phyloP scores from a whole-genome alignment of 371 early-diverging fungal genomes.

The Mucor velutinosus region DNA sequence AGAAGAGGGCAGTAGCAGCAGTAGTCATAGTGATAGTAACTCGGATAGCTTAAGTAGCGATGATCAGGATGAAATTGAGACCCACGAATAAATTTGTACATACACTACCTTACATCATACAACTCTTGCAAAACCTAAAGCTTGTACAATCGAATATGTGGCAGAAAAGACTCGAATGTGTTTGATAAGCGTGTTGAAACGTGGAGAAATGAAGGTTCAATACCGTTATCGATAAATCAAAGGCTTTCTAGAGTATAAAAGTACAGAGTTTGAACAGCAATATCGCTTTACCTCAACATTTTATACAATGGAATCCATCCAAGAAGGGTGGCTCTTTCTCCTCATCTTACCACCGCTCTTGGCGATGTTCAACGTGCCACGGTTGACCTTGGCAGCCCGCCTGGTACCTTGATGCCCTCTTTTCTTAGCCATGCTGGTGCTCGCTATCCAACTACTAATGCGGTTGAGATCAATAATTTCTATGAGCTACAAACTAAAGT shows the following conservation, averaged over 20 bases:
- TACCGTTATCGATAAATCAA: too few species aligned
- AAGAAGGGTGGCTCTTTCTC: conserved; percentile 25
- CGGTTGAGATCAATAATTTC: conserved; percentile 24
- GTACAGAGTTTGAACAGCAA: neutral
- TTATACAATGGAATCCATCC: neutral
- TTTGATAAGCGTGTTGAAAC: too few species aligned
- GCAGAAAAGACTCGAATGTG: too few species aligned
- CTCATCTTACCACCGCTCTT: conserved; percentile 33
- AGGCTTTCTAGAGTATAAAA: neutral
- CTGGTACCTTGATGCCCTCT: conserved; percentile 6
- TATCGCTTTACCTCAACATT: neutral
- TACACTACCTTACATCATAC: neutral
- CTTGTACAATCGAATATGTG: neutral
- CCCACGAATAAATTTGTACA: neutral
- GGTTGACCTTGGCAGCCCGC: conserved; percentile 22
- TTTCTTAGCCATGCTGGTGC: neutral
- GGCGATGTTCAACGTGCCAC: conserved; percentile 44
- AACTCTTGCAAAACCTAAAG: neutral
- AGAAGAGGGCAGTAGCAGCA: neutral
- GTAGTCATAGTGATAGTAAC: too few species aligned
- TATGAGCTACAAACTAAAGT: conserved; percentile 41
- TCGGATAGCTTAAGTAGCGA: neutral
- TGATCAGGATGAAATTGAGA: neutral
- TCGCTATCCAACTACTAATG: conserved; percentile 31
- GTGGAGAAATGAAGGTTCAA: too few species aligned